Conservation (phyloP, 164 flowering plant genomes). For the Echeveria elegans region DNA sequence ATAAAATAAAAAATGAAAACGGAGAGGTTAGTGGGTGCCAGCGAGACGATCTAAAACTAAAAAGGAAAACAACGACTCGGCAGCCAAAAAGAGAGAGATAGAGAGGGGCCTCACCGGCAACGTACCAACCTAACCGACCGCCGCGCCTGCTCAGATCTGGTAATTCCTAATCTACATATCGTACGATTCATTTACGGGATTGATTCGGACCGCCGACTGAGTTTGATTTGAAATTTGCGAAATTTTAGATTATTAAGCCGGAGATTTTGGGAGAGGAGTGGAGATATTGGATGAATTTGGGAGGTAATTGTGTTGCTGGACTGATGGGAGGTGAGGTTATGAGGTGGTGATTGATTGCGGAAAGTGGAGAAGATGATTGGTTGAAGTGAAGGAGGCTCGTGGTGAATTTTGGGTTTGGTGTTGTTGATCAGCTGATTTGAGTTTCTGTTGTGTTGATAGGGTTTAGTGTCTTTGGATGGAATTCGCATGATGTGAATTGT, state of each 20-base stretch:
- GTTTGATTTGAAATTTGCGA: not conserved
- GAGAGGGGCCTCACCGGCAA: not conserved
- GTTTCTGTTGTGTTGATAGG: not conserved
- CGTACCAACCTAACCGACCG: not conserved
- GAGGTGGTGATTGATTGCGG: not conserved
- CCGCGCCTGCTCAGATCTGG: conserved; percentile 1
- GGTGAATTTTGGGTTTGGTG: not conserved
- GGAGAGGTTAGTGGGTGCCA: not conserved
- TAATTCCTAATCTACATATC: not conserved
- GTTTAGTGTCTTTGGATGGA: too few species aligned
- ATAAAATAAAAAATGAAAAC: not conserved
- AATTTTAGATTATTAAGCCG: not conserved
- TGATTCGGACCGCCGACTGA: not conserved
- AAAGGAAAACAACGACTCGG: not conserved
- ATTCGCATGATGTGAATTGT: too few species aligned
- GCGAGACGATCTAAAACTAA: not conserved
- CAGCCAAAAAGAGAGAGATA: too few species aligned
- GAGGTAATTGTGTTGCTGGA: not conserved
- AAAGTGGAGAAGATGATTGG: not conserved
- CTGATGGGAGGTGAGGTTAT: not conserved
- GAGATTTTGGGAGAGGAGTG: not conserved
- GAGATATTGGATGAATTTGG: too few species aligned
- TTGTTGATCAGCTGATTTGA: not conserved
- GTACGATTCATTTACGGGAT: not conserved
- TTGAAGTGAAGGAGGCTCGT: not conserved